Evolutionary conservation across 352 stramenopile genomes (phyloP).

Genomic region (Pythium apleroticum): DNA sequence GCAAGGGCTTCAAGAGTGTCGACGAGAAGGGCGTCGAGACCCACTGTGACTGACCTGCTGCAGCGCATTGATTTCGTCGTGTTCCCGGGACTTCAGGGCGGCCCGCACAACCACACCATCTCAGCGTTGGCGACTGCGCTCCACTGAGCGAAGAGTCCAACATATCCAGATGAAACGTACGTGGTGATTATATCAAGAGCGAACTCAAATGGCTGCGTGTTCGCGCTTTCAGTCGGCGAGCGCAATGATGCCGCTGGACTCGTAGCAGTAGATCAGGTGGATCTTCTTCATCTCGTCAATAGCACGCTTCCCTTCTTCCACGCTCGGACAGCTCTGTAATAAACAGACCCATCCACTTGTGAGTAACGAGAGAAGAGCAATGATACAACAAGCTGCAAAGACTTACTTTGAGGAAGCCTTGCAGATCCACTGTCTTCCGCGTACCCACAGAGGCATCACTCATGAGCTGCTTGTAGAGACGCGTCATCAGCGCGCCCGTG

Average conservation of each 20-base stretch:
- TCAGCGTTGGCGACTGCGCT: conserved; percentile 97
- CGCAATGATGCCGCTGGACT: conserved; percentile 72
- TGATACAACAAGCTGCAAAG: neutral
- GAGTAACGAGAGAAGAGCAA: conserved; percentile 23
- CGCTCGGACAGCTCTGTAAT: conserved; percentile 67
- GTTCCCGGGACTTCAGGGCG: conserved; percentile 98
- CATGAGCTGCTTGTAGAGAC: conserved; percentile 62
- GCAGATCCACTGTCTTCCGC: conserved; percentile 65
- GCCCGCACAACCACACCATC: conserved; percentile 99
- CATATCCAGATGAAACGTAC: no score
- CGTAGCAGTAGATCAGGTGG: conserved; percentile 81
- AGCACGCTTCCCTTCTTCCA: conserved; percentile 63
- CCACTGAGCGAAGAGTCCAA: conserved; percentile 93
- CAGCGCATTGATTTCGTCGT: conserved; percentile 99
- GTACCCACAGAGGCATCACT: conserved; percentile 25
- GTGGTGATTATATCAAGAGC: neutral
- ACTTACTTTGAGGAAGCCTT: conserved; percentile 65
- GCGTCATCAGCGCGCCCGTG: conserved; percentile 74
- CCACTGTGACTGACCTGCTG: conserved; percentile 96
- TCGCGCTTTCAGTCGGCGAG: conserved; percentile 46
- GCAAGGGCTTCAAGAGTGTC: conserved; percentile 91
- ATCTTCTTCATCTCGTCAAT: conserved; percentile 82
- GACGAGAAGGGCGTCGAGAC: conserved; percentile 96
- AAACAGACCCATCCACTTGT: conserved; percentile 16
- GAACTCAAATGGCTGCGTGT: no score